phyloP scores from a whole-genome alignment of 2,329 filamentous ascomycete species.

The Pseudocercospora musae region DNA sequence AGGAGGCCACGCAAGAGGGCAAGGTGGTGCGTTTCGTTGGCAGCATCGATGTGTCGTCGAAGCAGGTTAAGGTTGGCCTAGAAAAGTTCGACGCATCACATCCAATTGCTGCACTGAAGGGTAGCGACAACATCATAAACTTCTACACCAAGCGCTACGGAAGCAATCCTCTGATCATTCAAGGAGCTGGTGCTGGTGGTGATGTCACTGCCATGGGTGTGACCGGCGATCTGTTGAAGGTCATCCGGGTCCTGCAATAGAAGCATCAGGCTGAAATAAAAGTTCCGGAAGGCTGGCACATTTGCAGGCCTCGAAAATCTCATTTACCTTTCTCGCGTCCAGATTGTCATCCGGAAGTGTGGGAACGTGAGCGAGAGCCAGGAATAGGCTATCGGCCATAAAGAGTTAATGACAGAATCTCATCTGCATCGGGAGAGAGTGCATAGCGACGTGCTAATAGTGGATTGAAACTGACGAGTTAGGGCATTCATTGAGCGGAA shows the following conservation, averaged over 20 bases:
- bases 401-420: background rate
- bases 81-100: constrained; percentile 80
- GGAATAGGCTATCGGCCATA: background rate
- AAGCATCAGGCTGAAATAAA: background rate
- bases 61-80: constrained; percentile 84
- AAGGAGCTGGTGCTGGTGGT: constrained; percentile 86
- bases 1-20: constrained; percentile 77
- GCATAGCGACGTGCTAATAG: background rate
- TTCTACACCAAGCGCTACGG: constrained; percentile 97
- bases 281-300: background rate
- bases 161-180: constrained; percentile 84
- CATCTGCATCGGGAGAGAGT: background rate
- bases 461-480: background rate
- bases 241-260: constrained; percentile 63
- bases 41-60: constrained; percentile 78
- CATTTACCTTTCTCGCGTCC: background rate
- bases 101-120: constrained; percentile 90
- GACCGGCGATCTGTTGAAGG: constrained; percentile 87
- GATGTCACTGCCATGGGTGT: constrained; percentile 98
- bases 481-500: background rate
- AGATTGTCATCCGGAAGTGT: background rate
- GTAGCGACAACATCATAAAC: constrained; percentile 97
- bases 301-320: background rate
- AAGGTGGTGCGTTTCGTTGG: constrained; percentile 95
- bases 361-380: background rate